A percentile compares a stretch with the other conserved stretches of the same genome.
Evolutionary conservation across 129 eudicot species (phyloP).

Genomic region (Oenanthe sinensis): DNA sequence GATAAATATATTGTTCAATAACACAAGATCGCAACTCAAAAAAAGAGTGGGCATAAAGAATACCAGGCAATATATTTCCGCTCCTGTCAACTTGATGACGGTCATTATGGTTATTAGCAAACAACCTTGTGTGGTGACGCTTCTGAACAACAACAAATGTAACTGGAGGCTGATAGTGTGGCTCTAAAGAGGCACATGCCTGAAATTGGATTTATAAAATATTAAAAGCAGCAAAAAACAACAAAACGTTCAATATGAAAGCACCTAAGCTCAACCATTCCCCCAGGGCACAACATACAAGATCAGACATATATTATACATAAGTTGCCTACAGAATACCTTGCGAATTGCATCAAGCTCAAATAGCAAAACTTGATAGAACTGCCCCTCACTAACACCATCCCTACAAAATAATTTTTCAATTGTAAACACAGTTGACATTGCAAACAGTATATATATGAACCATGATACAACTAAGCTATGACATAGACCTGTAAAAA

Average conservation of each 20-base stretch:
- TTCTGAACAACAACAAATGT: slow-evolving; percentile 93
- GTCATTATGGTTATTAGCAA: slow-evolving; percentile 70
- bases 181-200: slow-evolving; percentile 95
- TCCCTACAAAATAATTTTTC: slow-evolving; percentile 34
- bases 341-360: slow-evolving; percentile 98
- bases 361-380: slow-evolving; percentile 80
- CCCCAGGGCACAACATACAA: background rate
- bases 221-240: background rate
- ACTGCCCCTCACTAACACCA: slow-evolving; percentile 93
- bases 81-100: slow-evolving; percentile 60
- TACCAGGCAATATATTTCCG: slow-evolving; percentile 91
- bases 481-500: slow-evolving; percentile 55
- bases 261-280: background rate
- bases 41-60: background rate
- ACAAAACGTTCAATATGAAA: background rate
- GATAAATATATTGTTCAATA: background rate
- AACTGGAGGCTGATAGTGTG: slow-evolving; percentile 81
- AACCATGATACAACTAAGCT: background rate
- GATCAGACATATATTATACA: background rate
- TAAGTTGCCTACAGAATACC: slow-evolving; percentile 27
- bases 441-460: background rate
- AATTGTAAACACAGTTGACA: background rate
- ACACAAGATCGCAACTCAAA: background rate
- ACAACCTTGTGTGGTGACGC: slow-evolving; percentile 87
- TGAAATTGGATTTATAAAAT: background rate